phyloP scores from a whole-genome alignment of 768 basidiomycete genomes.

The Fibroporia radiculosa region DNA sequence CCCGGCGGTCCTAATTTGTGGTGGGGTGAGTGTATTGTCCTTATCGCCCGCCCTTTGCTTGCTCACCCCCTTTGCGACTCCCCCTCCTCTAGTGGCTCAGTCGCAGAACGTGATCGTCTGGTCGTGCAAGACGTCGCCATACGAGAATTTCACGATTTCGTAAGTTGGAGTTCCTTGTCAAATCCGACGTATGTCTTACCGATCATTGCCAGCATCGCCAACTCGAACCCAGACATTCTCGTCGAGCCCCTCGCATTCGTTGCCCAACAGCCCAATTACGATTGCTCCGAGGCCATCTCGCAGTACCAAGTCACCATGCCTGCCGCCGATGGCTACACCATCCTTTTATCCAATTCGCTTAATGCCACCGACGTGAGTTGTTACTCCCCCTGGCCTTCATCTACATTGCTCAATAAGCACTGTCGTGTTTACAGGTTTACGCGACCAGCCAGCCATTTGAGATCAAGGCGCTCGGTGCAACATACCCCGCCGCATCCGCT shows the following conservation, averaged over 20 bases:
- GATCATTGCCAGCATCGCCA: slow-evolving; percentile 32
- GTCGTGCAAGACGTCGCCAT: slow-evolving; percentile 40
- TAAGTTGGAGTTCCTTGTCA: slow-evolving; percentile 26
- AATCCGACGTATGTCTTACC: slow-evolving; percentile 10
- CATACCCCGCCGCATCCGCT: slow-evolving; percentile 38
- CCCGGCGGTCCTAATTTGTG: slow-evolving; percentile 39
- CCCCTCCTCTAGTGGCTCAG: slow-evolving; percentile 38
- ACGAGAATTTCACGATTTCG: slow-evolving; percentile 42
- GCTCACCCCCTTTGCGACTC: background rate
- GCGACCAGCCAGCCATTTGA: slow-evolving; percentile 50
- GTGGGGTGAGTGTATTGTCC: slow-evolving; percentile 46
- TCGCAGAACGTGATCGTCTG: slow-evolving; percentile 53
- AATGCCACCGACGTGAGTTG: slow-evolving; percentile 49
- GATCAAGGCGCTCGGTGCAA: slow-evolving; percentile 47
- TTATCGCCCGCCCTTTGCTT: background rate
- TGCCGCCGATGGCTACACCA: slow-evolving; percentile 38
- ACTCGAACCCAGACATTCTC: slow-evolving; percentile 34
- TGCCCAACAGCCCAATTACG: slow-evolving; percentile 42
- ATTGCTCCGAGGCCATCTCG: slow-evolving; percentile 50
- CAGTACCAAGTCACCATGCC: slow-evolving; percentile 32
- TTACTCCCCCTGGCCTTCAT: background rate
- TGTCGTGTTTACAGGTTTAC: slow-evolving; percentile 49
- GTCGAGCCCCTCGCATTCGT: slow-evolving; percentile 38
- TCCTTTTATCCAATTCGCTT: slow-evolving; percentile 41
- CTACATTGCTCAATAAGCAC: background rate